Percentiles rank a stretch among this genome's conserved stretches.
These are phyloP conservation scores for Dendrostoma leiphaemia DNA, from an alignment of 2,329 filamentous ascomycete species.

Conservation along the genomic window DNA sequence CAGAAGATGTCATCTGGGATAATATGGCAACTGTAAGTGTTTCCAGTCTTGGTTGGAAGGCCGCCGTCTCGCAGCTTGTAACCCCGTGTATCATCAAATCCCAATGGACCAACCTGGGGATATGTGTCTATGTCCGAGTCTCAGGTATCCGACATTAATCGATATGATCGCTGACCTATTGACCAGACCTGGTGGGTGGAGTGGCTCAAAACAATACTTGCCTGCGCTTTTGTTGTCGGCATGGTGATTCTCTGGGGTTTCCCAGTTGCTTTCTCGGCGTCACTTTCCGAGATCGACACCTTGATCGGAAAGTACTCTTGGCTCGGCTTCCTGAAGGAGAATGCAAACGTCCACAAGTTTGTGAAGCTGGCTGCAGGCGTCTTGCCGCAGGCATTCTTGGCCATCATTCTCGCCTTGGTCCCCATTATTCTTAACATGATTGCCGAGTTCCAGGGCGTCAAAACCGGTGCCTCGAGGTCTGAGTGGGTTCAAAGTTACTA, in stretches of 20 bases:
- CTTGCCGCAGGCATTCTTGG: constrained; percentile 74
- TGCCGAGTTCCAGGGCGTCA: constrained; percentile 71
- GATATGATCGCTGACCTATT: too few species aligned
- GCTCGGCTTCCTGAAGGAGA: constrained; percentile 66
- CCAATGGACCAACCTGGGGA: too few species aligned
- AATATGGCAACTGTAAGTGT: constrained; percentile 77
- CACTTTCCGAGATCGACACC: constrained; percentile 72
- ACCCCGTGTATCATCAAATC: too few species aligned
- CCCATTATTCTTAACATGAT: constrained; percentile 76
- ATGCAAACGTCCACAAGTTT: constrained; percentile 59
- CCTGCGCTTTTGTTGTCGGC: constrained; percentile 63
- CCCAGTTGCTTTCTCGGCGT: constrained; percentile 83
- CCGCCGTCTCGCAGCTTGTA: too few species aligned
- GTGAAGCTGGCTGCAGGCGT: constrained; percentile 74
- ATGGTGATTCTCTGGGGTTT: constrained; percentile 90
- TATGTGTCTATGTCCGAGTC: too few species aligned
- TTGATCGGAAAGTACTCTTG: constrained; percentile 66
- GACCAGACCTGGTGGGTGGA: constrained; percentile 87
- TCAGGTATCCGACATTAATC: too few species aligned
- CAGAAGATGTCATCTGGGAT: constrained; percentile 91
- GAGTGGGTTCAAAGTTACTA: constrained; percentile 90
- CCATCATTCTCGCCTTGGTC: constrained; percentile 74
- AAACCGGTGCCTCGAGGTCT: constrained; percentile 76
- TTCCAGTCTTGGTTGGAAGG: too few species aligned
- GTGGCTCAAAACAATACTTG: constrained; percentile 68